Evolutionary conservation across 1,139 yeast genomes (phyloP).

Genomic region (Nadsonia commutata): DNA sequence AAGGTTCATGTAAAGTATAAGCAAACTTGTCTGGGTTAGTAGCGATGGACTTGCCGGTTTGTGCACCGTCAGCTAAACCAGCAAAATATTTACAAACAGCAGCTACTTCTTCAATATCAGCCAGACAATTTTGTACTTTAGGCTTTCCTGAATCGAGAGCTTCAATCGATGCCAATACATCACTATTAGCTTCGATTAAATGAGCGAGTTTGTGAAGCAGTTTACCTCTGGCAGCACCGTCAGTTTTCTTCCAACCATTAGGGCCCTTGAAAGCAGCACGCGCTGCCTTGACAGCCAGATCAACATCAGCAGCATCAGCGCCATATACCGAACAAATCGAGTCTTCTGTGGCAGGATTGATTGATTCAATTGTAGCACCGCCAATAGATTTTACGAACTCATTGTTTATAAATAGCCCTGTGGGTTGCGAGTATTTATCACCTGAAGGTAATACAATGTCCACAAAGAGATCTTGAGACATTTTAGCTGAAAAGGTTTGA

Average conservation of each 20-base stretch:
- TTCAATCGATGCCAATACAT: constrained; percentile 41
- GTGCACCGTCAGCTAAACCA: constrained; percentile 77
- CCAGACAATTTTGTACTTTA: constrained; percentile 24
- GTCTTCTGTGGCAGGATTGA: constrained; percentile 58
- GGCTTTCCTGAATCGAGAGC: constrained; percentile 58
- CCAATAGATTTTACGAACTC: constrained; percentile 37
- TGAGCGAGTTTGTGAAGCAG: constrained; percentile 38
- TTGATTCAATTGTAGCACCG: constrained; percentile 39
- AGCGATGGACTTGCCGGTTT: constrained; percentile 56
- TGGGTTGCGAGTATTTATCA: constrained; percentile 8
- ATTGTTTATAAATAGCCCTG: constrained; percentile 53
- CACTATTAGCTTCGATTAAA: constrained; percentile 34
- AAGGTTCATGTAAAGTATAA: constrained; percentile 70
- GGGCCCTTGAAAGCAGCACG: constrained; percentile 42
- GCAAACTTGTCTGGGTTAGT: constrained; percentile 47
- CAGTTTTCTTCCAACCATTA: constrained; percentile 32
- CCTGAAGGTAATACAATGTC: constrained; percentile 5
- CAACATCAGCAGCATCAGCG: constrained; percentile 57
- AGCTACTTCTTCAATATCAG: constrained; percentile 46
- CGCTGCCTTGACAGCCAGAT: constrained; percentile 64
- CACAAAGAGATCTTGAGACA: constrained; percentile 1
- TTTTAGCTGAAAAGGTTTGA: too few species aligned
- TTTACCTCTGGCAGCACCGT: constrained; percentile 35
- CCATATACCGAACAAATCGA: constrained; percentile 49
- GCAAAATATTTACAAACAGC: constrained; percentile 57